Conservation (phyloP, 192 early-diverging fungal genomes). For the Gryganskiella cystojenkinii region DNA sequence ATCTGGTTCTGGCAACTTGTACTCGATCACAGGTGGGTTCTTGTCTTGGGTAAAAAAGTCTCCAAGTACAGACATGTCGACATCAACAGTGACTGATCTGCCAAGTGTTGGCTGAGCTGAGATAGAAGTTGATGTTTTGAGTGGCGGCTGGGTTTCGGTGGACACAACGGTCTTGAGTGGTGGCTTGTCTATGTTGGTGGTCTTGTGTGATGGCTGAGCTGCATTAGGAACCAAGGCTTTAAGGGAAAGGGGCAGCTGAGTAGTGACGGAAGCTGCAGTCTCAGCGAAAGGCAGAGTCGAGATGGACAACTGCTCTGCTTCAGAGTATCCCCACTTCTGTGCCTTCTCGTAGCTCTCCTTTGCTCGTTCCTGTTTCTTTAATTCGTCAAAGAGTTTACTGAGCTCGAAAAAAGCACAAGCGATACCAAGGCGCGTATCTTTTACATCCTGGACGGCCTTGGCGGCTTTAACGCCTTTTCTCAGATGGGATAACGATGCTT, state of each 20-base stretch:
- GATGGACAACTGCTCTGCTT: too few species aligned
- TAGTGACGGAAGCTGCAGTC: too few species aligned
- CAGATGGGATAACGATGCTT: not conserved
- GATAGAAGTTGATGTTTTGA: not conserved
- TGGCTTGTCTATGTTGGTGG: too few species aligned
- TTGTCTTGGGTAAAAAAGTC: not conserved
- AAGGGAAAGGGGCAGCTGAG: too few species aligned
- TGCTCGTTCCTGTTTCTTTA: not conserved
- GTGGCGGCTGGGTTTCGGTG: too few species aligned
- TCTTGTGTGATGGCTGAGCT: too few species aligned
- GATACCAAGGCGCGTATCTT: not conserved
- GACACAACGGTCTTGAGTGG: too few species aligned
- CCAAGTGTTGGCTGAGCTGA: not conserved
- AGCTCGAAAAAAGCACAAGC: not conserved
- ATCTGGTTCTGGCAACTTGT: not conserved
- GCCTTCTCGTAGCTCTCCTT: slow-evolving; percentile 1
- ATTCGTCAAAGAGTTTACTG: not conserved
- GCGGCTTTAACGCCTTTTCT: not conserved
- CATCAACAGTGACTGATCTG: too few species aligned
- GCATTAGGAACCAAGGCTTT: too few species aligned
- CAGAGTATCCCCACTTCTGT: slow-evolving; percentile 7
- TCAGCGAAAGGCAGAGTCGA: too few species aligned
- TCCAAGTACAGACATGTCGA: not conserved
- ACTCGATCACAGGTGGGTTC: not conserved
- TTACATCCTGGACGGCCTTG: too few species aligned